Evolutionary conservation across 2,329 filamentous ascomycete genomes (phyloP), one percentile per base, ranked within the genome.

Genomic region (Zasmidium cellare): DNA sequence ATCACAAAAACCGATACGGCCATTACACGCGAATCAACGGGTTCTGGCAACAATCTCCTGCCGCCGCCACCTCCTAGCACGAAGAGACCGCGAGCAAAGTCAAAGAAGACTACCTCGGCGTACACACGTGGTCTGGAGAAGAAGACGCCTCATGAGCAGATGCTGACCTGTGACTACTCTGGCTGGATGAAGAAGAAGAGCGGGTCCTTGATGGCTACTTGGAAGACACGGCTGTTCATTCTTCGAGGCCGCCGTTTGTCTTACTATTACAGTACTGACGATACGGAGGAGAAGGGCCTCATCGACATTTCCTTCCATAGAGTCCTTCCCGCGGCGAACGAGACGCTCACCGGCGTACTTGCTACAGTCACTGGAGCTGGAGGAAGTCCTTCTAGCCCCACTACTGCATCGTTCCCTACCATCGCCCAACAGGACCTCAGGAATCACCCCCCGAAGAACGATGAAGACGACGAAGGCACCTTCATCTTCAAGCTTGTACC

Each of bases 111-210:
- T 57, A 99, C 94, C 0, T 97, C 92, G 69, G 94, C 94, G 0
- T 99, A 97, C 75, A 90, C 87, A 18, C 88, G 90, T 25, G 94
- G 94, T 0, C 78, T 97, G 44, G 84, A 90, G 66, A 92, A 92
- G 74, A 89, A 93, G 59, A 78, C 84, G 0, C 94, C 94, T 0
- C 81, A 86, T 55, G 91, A 96, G 71, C 92, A 93, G 60, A 94
- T 96, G 75, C 79, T 86, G 61, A 87, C 86, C 60, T 93, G 91
- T 55, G 93, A 99, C 71, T 97, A 96, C 73, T 93, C 88, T 69
- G 94, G 94, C 1, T 99, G 94, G 94, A 99, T 99, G 94, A 97
- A 94, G 81, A 99, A 99, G 82, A 92, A 96, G 76, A 96, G 91
- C 59, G 93, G 91, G 1, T 94, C 93, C 69, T 80, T 97, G 31